Evolutionary conservation across 169 alveolate genomes (phyloP).

Genomic region (Cryptosporidium parvum): DNA sequence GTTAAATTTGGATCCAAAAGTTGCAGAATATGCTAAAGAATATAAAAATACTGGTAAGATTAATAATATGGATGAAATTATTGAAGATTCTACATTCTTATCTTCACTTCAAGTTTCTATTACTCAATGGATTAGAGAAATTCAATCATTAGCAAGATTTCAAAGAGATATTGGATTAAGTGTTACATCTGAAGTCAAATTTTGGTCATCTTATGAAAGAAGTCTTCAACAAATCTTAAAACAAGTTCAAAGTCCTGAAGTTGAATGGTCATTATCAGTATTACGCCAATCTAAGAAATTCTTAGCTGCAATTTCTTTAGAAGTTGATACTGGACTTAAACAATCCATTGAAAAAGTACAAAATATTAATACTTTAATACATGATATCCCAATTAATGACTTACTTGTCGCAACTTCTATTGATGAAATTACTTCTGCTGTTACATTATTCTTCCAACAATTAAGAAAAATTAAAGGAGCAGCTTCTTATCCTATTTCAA

Average conservation of each 20-base stretch:
- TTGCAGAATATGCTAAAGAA: constrained; percentile 84
- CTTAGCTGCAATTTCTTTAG: constrained; percentile 92
- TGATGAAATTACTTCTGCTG: constrained; percentile 89
- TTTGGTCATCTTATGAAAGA: constrained; percentile 90
- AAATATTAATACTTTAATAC: constrained; percentile 90
- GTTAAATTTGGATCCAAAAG: constrained; percentile 88
- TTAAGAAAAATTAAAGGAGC: constrained; percentile 89
- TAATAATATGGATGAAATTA: constrained; percentile 77
- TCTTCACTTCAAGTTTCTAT: constrained; percentile 83
- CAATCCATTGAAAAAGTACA: constrained; percentile 90
- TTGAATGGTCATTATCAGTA: constrained; percentile 90
- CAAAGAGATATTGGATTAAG: constrained; percentile 83
- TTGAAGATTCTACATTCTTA: constrained; percentile 76
- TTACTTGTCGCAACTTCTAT: constrained; percentile 91
- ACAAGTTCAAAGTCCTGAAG: constrained; percentile 90
- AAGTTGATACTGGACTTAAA: constrained; percentile 94
- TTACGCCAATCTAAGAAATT: constrained; percentile 90
- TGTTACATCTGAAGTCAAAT: constrained; percentile 88
- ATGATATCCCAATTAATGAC: constrained; percentile 95
- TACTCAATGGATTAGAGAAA: constrained; percentile 86
- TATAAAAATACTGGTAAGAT: constrained; percentile 79
- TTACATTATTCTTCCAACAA: constrained; percentile 91
- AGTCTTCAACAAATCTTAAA: constrained; percentile 86
- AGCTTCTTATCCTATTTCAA: constrained; percentile 89
- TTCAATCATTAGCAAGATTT: constrained; percentile 84